Conservation (phyloP, 2,329 filamentous ascomycete species). For the Botrytis porri region DNA sequence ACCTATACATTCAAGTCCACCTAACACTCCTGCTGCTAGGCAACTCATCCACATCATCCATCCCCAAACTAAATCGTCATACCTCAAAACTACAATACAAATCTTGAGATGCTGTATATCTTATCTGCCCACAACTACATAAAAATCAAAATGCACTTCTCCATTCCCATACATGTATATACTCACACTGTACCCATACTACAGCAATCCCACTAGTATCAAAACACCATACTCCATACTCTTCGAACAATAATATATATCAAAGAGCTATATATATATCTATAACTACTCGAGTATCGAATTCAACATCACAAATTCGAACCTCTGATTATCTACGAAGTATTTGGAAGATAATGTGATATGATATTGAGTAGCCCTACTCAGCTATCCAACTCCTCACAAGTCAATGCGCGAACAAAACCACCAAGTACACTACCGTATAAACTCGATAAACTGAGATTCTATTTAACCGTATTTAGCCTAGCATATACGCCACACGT, state of each 20-base stretch:
- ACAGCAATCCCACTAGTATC: no score
- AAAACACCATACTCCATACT: no score
- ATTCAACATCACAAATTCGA: background rate
- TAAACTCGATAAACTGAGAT: no score
- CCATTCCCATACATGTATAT: no score
- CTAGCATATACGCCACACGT: no score
- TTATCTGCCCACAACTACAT: background rate
- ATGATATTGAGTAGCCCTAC: no score
- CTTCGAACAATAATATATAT: no score
- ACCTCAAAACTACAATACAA: background rate
- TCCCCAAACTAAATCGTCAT: background rate
- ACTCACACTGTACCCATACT: no score
- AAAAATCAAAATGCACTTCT: background rate
- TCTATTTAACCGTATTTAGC: no score
- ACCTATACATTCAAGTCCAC: background rate
- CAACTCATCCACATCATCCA: background rate
- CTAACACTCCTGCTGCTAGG: background rate
- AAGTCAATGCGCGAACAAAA: no score
- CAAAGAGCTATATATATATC: no score
- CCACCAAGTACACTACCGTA: no score
- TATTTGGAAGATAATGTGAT: background rate
- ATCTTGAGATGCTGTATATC: background rate
- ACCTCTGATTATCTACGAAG: background rate
- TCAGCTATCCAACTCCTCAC: background rate
- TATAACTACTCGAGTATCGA: background rate